Evolutionary conservation across 495 filamentous ascomycete species (phyloP), one percentile per base, ranked within the genome.

Genomic region (Neurospora sp.): DNA sequence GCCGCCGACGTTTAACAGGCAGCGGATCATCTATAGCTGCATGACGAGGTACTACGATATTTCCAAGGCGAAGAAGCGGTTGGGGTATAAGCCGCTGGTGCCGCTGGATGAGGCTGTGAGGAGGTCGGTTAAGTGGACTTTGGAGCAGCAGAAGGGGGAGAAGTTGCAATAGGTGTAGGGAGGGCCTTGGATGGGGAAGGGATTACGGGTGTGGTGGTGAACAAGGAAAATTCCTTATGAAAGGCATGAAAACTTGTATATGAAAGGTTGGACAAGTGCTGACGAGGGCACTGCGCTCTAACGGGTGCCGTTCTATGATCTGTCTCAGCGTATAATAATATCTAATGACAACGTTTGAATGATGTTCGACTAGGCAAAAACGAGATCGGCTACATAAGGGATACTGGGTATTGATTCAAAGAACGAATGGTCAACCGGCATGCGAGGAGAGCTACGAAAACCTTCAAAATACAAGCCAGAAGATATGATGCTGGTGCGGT

Each of bases 41-140:
- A 96, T 94, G 91, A 92, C 91, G 59, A 88, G 93, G 31, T 97
- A 94, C 83, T 96, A 92, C 77, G 89, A 90, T 73, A 92, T 93
- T 70, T 84, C 88, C n/a, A 97, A 97, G 87, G 94, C 94, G 69
- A 93, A 90, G 85, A 84, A 79, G 76, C 81, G 92, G 76, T 83
- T 97, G 70, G 92, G 92, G 35, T 97, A 97, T 80, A 71, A 79
- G 75, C 92, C 94, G 4, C 79, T 95, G 38, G 87, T 94, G n/a
- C 83, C 84, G 27, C 81, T 97, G 73, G 85, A 92, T 61, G 92
- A 96, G 74, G 94, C 91, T 7, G 85, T 96, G 69, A 84, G 84
- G 73, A 88, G 89, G 79, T 88, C 89, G 3, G 92, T 94, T 41
- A 84, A 86, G 71, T 92, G 88, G 82, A 87, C 89, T 40, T 75